A percentile compares a stretch with the other conserved stretches of the same genome.
These are phyloP conservation scores for Solanum pimpinellifolium DNA, from an alignment of 257 asterid genomes.

Conservation along the genomic window DNA sequence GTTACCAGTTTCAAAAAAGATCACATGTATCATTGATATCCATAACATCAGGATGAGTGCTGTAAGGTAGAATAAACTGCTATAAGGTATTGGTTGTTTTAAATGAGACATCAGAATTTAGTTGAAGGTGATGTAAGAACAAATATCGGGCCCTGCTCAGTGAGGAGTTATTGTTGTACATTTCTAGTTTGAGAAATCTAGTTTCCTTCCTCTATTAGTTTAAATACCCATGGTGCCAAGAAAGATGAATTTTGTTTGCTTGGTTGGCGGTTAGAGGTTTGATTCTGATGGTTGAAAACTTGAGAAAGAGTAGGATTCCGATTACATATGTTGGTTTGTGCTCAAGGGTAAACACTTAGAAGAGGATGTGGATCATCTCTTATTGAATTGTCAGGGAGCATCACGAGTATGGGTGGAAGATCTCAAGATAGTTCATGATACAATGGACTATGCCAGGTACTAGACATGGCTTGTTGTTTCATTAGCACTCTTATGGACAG, in stretches of 20 bases:
- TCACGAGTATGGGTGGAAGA: background rate
- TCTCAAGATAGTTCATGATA: background rate
- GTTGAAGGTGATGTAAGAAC: background rate
- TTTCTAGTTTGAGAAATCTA: background rate
- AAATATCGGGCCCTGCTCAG: background rate
- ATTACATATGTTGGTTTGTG: background rate
- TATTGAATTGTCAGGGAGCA: background rate
- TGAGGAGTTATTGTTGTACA: background rate
- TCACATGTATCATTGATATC: background rate
- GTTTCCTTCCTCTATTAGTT: background rate
- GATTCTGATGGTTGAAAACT: background rate
- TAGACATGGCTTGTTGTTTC: background rate
- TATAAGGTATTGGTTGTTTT: background rate
- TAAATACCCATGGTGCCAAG: background rate
- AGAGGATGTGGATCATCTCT: background rate
- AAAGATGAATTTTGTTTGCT: background rate
- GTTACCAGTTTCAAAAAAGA: background rate
- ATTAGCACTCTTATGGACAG: background rate
- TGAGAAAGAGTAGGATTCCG: background rate
- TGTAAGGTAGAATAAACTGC: background rate
- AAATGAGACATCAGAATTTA: background rate
- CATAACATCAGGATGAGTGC: background rate
- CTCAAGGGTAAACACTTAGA: background rate
- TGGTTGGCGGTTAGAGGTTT: background rate
- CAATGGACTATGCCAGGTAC: background rate